Base-by-base conservation (phyloP, 2,329 filamentous ascomycete species). In the Ophiosphaerella herpotricha region DNA sequence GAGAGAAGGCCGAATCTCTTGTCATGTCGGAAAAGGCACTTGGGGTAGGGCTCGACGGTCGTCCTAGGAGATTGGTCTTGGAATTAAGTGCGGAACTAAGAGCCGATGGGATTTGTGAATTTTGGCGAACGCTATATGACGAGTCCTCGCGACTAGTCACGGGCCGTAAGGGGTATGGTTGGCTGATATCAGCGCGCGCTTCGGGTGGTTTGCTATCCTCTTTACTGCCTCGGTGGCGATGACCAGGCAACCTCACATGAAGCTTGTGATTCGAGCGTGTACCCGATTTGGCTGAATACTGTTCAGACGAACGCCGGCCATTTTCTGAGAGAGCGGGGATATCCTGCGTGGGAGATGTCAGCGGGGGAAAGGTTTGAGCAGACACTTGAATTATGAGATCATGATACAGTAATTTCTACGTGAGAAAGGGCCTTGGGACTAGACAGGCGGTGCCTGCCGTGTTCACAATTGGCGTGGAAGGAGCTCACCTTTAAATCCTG, bases 21-120 rank as follows among this genome's bases (percentile, higher is more conserved):
- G 74, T 82, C 73, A 77, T 76, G 18, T 77, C 81, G 66, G 87
- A 90, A 60, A 82, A 83, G 36, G 83, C 79, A 71, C 90, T 94
- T 7, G 91, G 89, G 0, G 90, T 90, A 23, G 92, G 91, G 72
- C 92, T 96, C 53, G 89, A 84, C 11, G 90, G 86, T 58, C 91
- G 86, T 59, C 77, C 82, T 69, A 79, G 74, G 32, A 82, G 72
- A 18, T 72, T 78, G 6, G 75, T 75, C 12, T 75, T 74, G 26
- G 80, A 82, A 39, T 74, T 78, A 64, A 82, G 77, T 11, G 80
- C 77, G 13, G 80, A 79, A 51, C 70, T 73, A 53, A 78, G 69
- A 12, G 74, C 67, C 2, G 74, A 76, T 11, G 75, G 74, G 35
- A 80, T 52, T 86, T 85, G 68, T 82, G 57, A 66, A 31, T 63